These are phyloP conservation scores for Fusarium paranaense DNA, from an alignment of 2,329 filamentous ascomycete species.

Conservation along the genomic window DNA sequence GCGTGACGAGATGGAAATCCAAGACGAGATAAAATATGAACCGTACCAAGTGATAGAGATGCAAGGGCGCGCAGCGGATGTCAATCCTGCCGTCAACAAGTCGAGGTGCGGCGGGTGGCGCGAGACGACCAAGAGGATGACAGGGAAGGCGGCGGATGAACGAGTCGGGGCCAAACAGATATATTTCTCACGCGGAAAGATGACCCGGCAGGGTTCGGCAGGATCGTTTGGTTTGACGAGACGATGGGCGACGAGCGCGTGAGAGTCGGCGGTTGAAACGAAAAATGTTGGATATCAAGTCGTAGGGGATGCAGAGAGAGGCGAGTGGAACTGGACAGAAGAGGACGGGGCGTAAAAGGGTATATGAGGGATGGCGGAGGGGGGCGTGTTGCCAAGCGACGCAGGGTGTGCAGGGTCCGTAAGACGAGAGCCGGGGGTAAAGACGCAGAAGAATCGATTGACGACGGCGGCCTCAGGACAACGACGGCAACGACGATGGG, in stretches of 20 bases:
- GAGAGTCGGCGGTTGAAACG: constrained; percentile 27
- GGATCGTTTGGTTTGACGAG: constrained; percentile 13
- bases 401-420: constrained; percentile 25
- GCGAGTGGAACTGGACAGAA: constrained; percentile 42
- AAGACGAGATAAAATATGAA: constrained; percentile 34
- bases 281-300: constrained; percentile 22
- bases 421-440: constrained; percentile 2
- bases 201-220: constrained; percentile 11
- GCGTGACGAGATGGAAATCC: constrained; percentile 14
- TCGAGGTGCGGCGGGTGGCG: constrained; percentile 25
- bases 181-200: constrained; percentile 30
- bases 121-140: constrained; percentile 20
- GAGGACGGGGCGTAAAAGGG: constrained; percentile 41
- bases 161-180: constrained; percentile 19
- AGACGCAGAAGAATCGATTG: constrained; percentile 13
- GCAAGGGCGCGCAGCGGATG: constrained; percentile 26
- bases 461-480: constrained; percentile 39
- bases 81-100: constrained; percentile 29
- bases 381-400: constrained; percentile 10
- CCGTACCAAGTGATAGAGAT: constrained; percentile 40
- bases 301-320: constrained; percentile 32
- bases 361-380: constrained; percentile 41
- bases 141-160: constrained; percentile 27
- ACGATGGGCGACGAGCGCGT: constrained; percentile 21
- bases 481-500: constrained; percentile 11